phyloP scores from a whole-genome alignment of 1,284 basidiomycete species.

The Ceratobasidium sp. region DNA sequence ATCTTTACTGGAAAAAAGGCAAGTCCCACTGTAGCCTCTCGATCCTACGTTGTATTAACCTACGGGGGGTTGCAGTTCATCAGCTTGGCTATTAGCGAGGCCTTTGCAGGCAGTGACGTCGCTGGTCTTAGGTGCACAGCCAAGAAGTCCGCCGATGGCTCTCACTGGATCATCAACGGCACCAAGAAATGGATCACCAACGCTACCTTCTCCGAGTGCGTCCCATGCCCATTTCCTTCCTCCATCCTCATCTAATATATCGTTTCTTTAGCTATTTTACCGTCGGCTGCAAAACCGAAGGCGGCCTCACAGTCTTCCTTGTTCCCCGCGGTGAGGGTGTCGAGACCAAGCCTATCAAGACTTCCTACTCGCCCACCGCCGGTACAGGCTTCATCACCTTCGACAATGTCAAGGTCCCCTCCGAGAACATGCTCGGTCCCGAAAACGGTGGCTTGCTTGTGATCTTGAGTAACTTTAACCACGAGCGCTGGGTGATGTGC shows the following conservation, averaged over 20 bases:
- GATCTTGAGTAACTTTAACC: conserved; percentile 55
- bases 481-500: conserved; percentile 56
- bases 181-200: conserved; percentile 68
- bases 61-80: conserved; percentile 55
- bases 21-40: not conserved
- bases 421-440: conserved; percentile 64
- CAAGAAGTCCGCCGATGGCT: conserved; percentile 62
- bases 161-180: conserved; percentile 59
- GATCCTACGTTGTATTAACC: not conserved
- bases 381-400: conserved; percentile 68
- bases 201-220: conserved; percentile 54
- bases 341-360: conserved; percentile 67
- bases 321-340: conserved; percentile 61
- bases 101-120: conserved; percentile 67
- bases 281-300: conserved; percentile 51
- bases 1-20: conserved; percentile 84
- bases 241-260: conserved; percentile 44
- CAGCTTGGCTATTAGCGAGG: conserved; percentile 66
- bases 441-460: conserved; percentile 66
- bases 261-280: conserved; percentile 55
- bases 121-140: conserved; percentile 59
- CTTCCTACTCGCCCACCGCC: conserved; percentile 59
- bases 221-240: not conserved
- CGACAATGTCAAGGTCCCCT: conserved; percentile 67
- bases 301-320: conserved; percentile 66